Percentiles rank a stretch among this genome's conserved stretches.
Evolutionary conservation across 495 filamentous ascomycete species (phyloP).

Genomic region (Penicillium antarcticum): DNA sequence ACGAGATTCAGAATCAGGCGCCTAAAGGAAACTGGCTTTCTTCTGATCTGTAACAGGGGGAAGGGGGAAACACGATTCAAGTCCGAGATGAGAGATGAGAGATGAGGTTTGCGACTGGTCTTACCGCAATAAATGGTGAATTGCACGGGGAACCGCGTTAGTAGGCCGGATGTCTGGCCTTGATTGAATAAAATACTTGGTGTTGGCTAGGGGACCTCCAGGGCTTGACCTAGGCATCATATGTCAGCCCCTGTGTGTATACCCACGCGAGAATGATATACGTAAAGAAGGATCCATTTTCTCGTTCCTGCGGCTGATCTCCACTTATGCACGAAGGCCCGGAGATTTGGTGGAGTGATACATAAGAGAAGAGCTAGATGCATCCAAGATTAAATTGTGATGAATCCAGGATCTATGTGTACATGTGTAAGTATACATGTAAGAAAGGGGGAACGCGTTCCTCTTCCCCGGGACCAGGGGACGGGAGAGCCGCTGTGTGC

Average conservation of each 20-base stretch:
- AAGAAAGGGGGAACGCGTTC: conserved; percentile 26
- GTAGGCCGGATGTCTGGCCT: conserved; percentile 17
- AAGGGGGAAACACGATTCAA: conserved; percentile 1
- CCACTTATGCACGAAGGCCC: conserved; percentile 22
- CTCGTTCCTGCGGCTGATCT: conserved; percentile 30
- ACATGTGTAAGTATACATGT: conserved; percentile 16
- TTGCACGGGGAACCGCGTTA: conserved; percentile 15
- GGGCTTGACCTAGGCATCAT: conserved; percentile 23
- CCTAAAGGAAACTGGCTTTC: conserved; percentile 8
- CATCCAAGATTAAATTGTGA: conserved; percentile 18
- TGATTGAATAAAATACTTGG: conserved; percentile 7
- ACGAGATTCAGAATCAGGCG: not conserved
- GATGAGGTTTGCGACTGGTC: conserved; percentile 7
- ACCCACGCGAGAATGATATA: conserved; percentile 20
- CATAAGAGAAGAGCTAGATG: conserved; percentile 8
- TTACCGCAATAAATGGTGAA: not conserved
- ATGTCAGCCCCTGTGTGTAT: conserved; percentile 19
- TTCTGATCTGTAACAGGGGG: conserved; percentile 12
- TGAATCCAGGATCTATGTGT: conserved; percentile 8
- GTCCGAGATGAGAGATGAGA: no score
- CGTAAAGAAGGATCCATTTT: conserved; percentile 24
- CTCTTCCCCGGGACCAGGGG: conserved; percentile 31
- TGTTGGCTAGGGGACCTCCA: conserved; percentile 11
- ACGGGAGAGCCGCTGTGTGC: conserved; percentile 36
- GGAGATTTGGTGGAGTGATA: conserved; percentile 25